phyloP scores from a whole-genome alignment of 2,329 filamentous ascomycete species.

The Massarina eburnea region DNA sequence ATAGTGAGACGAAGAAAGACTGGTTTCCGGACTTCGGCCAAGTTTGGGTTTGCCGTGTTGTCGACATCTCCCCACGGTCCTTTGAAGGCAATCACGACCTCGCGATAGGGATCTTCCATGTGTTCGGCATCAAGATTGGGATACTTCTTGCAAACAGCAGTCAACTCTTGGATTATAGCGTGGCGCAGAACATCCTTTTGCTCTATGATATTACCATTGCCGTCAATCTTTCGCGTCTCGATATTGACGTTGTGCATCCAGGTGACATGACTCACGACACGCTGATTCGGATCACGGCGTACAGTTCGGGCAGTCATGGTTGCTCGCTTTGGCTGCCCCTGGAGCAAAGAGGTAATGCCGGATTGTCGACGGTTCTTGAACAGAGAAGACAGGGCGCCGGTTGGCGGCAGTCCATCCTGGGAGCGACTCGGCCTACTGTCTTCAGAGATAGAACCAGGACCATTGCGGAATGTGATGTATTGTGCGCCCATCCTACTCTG shows the following conservation, averaged over 20 bases:
- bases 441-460: slow-evolving; percentile 21
- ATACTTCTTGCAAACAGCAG: slow-evolving; percentile 62
- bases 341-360: slow-evolving; percentile 1
- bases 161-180: slow-evolving; percentile 61
- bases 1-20: slow-evolving; percentile 61
- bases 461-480: slow-evolving; percentile 81
- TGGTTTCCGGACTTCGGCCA: slow-evolving; percentile 44
- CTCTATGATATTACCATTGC: slow-evolving; percentile 19
- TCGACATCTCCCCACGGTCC: slow-evolving; percentile 61
- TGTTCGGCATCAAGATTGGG: slow-evolving; percentile 62
- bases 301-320: slow-evolving; percentile 55
- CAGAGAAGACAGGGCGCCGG: slow-evolving; percentile 30
- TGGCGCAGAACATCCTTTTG: slow-evolving; percentile 22
- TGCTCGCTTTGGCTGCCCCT: slow-evolving; percentile 22
- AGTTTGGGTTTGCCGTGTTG: slow-evolving; percentile 17
- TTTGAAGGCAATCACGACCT: slow-evolving; percentile 58
- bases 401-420: slow-evolving; percentile 15
- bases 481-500: slow-evolving; percentile 80
- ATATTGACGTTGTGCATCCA: slow-evolving; percentile 70
- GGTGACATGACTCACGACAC: slow-evolving; percentile 60
- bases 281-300: slow-evolving; percentile 49
- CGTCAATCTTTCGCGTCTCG: slow-evolving; percentile 43
- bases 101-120: slow-evolving; percentile 57
- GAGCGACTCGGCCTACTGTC: slow-evolving; percentile 5
- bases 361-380: slow-evolving; percentile 22